Percentiles rank a stretch among this genome's conserved stretches.
Conservation (phyloP, 331 rosid species). For the Arachis monticola region DNA sequence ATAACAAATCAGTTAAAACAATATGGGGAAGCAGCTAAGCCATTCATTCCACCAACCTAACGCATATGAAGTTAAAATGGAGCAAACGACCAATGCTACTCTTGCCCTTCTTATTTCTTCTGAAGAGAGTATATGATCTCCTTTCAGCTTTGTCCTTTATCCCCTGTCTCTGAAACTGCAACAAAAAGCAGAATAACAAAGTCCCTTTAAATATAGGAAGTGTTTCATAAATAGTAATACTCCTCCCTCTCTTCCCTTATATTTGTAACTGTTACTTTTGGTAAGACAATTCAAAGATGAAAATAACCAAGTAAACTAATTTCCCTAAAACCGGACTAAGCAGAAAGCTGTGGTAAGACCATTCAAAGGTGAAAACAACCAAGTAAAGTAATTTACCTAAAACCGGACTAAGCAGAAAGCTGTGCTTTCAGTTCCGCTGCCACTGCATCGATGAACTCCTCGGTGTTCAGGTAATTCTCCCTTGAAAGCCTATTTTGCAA, state of each 20-base stretch:
- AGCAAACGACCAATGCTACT: slow-evolving; percentile 23
- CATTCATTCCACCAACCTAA: slow-evolving; percentile 37
- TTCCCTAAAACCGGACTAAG: no score
- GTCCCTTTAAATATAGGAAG: background rate
- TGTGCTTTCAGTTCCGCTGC: slow-evolving; percentile 68
- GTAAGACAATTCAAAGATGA: no score
- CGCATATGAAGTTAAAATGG: slow-evolving; percentile 29
- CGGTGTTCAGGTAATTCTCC: slow-evolving; percentile 85
- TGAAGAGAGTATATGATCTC: slow-evolving; percentile 8
- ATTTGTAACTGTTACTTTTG: no score
- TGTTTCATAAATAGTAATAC: background rate
- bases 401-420: slow-evolving; percentile 56
- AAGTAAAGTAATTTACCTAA: slow-evolving; percentile 33
- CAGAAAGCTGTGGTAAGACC: no score
- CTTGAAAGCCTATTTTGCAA: slow-evolving; percentile 70
- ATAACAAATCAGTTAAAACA: slow-evolving; percentile 38
- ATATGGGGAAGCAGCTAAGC: slow-evolving; percentile 38
- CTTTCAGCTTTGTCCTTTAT: slow-evolving; percentile 6
- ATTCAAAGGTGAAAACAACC: background rate
- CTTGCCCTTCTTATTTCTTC: slow-evolving; percentile 41
- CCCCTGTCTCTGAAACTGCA: slow-evolving; percentile 38
- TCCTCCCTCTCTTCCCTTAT: no score
- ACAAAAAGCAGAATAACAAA: slow-evolving; percentile 16
- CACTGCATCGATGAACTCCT: slow-evolving; percentile 96
- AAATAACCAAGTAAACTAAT: no score